Evolutionary conservation across 176 grass and related monocot genomes (phyloP).

Genomic region (Coix lacrymajobi): DNA sequence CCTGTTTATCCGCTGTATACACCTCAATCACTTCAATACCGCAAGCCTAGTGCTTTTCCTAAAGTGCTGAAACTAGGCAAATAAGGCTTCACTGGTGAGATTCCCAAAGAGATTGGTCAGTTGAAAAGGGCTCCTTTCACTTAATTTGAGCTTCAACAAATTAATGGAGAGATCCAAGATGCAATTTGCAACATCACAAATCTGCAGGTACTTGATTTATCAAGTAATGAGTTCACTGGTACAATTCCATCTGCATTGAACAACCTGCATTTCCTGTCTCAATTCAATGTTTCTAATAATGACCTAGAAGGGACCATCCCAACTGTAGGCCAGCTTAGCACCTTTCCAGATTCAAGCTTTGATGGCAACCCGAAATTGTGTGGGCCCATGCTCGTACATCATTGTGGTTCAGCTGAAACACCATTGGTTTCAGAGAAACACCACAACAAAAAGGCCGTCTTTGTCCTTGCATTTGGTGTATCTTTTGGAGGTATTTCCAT

Average conservation of each 20-base stretch:
- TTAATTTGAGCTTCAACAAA: slow-evolving; percentile 36
- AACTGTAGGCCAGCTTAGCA: slow-evolving; percentile 36
- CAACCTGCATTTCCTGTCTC: slow-evolving; percentile 41
- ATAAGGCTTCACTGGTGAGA: slow-evolving; percentile 25
- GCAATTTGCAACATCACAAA: slow-evolving; percentile 10
- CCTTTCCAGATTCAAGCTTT: slow-evolving; percentile 41
- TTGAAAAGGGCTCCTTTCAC: slow-evolving; percentile 27
- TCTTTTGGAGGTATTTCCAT: slow-evolving; percentile 29
- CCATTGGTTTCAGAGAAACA: not conserved
- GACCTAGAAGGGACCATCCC: slow-evolving; percentile 43
- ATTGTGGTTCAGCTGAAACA: not conserved
- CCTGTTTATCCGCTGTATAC: slow-evolving; percentile 27
- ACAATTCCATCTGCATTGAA: slow-evolving; percentile 15
- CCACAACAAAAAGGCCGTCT: not conserved
- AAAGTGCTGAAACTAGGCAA: slow-evolving; percentile 17
- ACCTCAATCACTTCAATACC: slow-evolving; percentile 19
- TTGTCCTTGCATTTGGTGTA: slow-evolving; percentile 33
- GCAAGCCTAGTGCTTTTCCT: slow-evolving; percentile 15
- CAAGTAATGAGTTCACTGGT: slow-evolving; percentile 42
- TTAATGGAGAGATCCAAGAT: slow-evolving; percentile 34
- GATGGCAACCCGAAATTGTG: slow-evolving; percentile 50
- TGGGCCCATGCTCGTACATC: slow-evolving; percentile 28
- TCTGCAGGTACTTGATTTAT: slow-evolving; percentile 37
- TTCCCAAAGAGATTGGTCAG: slow-evolving; percentile 38
- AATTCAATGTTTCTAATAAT: slow-evolving; percentile 47